Conservation (phyloP, 805 yeast genomes). For the Ogataea nitratoaversa region DNA sequence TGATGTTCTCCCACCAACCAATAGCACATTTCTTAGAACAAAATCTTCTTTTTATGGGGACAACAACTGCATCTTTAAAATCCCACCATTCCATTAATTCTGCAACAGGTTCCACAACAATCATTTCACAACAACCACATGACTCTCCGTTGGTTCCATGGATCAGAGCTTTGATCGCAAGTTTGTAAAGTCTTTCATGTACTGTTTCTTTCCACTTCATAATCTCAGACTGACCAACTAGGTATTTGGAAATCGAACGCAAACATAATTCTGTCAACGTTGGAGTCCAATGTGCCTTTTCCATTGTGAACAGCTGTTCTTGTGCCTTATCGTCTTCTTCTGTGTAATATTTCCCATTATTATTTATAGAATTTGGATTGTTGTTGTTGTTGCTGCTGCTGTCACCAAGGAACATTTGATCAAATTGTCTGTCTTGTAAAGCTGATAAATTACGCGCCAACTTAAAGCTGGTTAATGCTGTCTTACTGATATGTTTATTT, state of each 20-base stretch:
- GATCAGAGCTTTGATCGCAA: constrained; percentile 49
- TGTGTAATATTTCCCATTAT: too few relatives aligned
- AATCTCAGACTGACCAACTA: constrained; percentile 51
- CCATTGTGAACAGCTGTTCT: not conserved
- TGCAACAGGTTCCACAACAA: constrained; percentile 53
- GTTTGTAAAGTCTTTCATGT: constrained; percentile 40
- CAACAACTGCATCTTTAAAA: constrained; percentile 40
- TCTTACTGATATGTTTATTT: constrained; percentile 19
- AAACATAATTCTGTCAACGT: constrained; percentile 46
- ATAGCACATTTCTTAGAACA: constrained; percentile 47
- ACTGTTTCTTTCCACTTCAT: constrained; percentile 48
- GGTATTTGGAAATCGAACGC: constrained; percentile 45
- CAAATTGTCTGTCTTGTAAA: constrained; percentile 24
- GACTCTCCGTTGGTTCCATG: constrained; percentile 47
- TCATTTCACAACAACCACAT: constrained; percentile 47
- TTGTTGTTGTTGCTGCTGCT: constrained; percentile 3
- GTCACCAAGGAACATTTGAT: constrained; percentile 14
- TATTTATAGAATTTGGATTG: too few relatives aligned
- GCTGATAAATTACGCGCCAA: constrained; percentile 30
- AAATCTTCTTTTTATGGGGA: constrained; percentile 53
- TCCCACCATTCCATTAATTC: constrained; percentile 69
- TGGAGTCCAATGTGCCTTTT: constrained; percentile 33
- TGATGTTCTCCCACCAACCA: constrained; percentile 25
- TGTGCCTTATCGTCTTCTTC: constrained; percentile 13
- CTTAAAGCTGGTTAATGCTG: constrained; percentile 19